A percentile compares a stretch with the other conserved stretches of the same genome.
phyloP scores from a whole-genome alignment of 306 rosid species.

The Cucumis melo region DNA sequence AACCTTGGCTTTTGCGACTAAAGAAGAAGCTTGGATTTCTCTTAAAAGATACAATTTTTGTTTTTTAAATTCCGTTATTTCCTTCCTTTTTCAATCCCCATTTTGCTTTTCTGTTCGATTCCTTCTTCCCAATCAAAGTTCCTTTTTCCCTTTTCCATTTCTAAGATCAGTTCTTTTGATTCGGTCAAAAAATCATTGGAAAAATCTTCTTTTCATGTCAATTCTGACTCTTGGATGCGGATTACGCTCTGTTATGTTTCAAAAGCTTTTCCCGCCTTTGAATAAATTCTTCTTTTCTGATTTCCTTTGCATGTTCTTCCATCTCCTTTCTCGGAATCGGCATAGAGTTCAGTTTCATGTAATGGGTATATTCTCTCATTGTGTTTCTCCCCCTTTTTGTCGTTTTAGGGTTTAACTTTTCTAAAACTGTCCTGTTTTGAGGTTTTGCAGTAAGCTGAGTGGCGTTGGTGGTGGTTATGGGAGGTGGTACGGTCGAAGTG shows the following conservation, averaged over 20 bases:
- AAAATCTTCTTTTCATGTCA: slow-evolving; percentile 3
- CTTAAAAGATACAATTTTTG: slow-evolving; percentile 27
- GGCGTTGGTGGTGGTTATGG: slow-evolving; percentile 37
- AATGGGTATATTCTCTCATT: neutral
- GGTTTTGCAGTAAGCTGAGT: slow-evolving; percentile 17
- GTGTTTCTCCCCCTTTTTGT: neutral
- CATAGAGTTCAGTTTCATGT: neutral
- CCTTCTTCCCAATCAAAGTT: neutral
- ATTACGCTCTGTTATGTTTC: neutral
- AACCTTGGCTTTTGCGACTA: neutral
- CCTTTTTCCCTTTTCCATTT: neutral
- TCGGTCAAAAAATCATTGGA: neutral
- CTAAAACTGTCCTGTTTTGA: slow-evolving; percentile 2
- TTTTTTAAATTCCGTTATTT: slow-evolving; percentile 18
- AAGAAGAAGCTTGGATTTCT: neutral
- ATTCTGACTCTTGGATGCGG: neutral
- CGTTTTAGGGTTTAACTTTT: slow-evolving; percentile 3
- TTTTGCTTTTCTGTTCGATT: neutral
- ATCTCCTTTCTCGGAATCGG: neutral
- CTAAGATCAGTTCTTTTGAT: neutral
- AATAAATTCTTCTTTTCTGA: slow-evolving; percentile 5
- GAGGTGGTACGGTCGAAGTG: slow-evolving; percentile 62
- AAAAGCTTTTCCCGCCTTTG: slow-evolving; percentile 14
- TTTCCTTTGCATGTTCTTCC: neutral
- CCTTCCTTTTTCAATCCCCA: neutral